Evolutionary conservation across 805 yeast species (phyloP), one percentile per base, ranked within the genome.

Genomic region (Candida hungchunana): DNA sequence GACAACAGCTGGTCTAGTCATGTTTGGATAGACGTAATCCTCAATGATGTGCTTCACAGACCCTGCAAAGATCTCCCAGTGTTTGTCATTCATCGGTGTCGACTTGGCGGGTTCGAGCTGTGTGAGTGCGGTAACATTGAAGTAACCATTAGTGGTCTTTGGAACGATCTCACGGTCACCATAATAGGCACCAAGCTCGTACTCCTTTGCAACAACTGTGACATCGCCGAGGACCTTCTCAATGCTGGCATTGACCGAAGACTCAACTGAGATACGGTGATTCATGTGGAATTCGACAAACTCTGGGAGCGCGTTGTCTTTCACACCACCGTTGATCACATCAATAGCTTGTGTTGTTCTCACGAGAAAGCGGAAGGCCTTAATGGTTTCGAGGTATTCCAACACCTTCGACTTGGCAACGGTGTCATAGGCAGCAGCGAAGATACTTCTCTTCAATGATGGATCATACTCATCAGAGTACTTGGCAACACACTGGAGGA

Each of bases 231-330:
- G 31, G 32, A 68, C 53, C 36, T 63, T 63, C 12, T 62, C 59
- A 4, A 55, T 61, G 4, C 49, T 46, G 4, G 13, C 44, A 1
- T 59, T 47, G 2, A 63, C 56, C 14, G 61, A 53, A 11, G 72
- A 62, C 42, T 73, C 82, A 27, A 71, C 60, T 11, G 73, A 64
- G 31, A 80, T 62, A 46, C 88, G 64, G 46, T 79, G 79, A 58
- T 82, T 79, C 33, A 77, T 63, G 18, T 64, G 47, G 16, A 76
- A 55, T 18, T 60, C 55, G 7, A 69, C 77, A 18, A 63, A 59
- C 46, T 80, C 85, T 3, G 89, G 88, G 26, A 81, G 60, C 0
- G 86, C 83, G 47, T 81, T 81, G 29, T 74, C 66, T 58, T 81
- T 81, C 40, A 73, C 67, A 15, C 88, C 88, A 12, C 86, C 87